phyloP scores from a whole-genome alignment of 78 protist species.

The Chrysochromulina parva region DNA sequence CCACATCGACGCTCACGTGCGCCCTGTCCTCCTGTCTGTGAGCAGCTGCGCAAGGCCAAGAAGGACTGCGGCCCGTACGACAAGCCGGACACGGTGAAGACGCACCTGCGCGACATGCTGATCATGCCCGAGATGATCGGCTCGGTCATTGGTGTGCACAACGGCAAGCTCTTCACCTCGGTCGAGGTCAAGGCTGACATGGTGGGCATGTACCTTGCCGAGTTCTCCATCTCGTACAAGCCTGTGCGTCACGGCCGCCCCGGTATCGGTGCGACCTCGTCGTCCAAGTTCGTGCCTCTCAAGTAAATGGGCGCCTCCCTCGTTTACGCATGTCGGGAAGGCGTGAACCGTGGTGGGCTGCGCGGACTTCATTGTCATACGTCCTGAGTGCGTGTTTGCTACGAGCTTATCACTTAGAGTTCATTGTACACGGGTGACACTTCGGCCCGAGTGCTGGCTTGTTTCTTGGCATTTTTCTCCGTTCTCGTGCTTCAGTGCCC shows the following conservation, averaged over 20 bases:
- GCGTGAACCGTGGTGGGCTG: too few relatives aligned
- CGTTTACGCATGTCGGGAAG: too few relatives aligned
- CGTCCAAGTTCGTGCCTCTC: constrained; percentile 95
- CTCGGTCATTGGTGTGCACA: constrained; percentile 97
- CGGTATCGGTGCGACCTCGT: constrained; percentile 98
- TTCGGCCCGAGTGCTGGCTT: too few relatives aligned
- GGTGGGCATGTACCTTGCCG: constrained; percentile 99
- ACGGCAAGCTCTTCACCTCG: constrained; percentile 96
- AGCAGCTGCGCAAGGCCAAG: constrained; percentile 81
- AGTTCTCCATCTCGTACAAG: constrained; percentile 99
- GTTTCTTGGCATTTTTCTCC: too few relatives aligned
- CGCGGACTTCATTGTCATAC: too few relatives aligned
- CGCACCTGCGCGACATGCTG: constrained; percentile 96
- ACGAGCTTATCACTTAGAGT: too few relatives aligned
- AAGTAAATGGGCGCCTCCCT: constrained; percentile 57
- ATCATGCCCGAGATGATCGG: constrained; percentile 99
- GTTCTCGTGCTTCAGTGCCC: too few relatives aligned
- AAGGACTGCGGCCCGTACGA: constrained; percentile 73
- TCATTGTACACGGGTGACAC: too few relatives aligned
- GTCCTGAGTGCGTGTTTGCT: too few relatives aligned
- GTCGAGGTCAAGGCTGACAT: constrained; percentile 97
- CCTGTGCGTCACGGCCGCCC: constrained; percentile 98
- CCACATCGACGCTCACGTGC: background rate
- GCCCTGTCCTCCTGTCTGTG: background rate
- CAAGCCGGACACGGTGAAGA: constrained; percentile 97